A percentile compares a stretch with the other conserved stretches of the same genome.
These are phyloP conservation scores for Achaetomiella virescens DNA, from an alignment of 495 filamentous ascomycete species.

Conservation along the genomic window DNA sequence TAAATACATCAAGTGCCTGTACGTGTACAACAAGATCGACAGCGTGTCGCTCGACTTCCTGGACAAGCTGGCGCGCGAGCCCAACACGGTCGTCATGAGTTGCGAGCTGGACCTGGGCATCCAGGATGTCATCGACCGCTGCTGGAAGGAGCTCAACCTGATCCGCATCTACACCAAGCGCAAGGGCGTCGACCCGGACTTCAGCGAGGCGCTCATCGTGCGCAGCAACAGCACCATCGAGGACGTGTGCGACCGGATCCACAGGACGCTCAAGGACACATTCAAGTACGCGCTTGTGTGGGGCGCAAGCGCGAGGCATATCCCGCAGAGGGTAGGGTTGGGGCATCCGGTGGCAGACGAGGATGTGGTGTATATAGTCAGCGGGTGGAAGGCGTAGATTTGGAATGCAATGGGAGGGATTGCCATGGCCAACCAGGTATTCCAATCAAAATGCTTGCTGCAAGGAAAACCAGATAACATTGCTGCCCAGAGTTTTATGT, in stretches of 20 bases:
- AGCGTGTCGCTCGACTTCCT: conserved; percentile 88
- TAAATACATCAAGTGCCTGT: conserved; percentile 93
- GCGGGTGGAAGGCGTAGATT: conserved; percentile 55
- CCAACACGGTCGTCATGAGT: conserved; percentile 92
- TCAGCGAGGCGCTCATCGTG: conserved; percentile 90
- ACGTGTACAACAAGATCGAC: conserved; percentile 99
- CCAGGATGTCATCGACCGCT: conserved; percentile 87
- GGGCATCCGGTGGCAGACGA: conserved; percentile 84
- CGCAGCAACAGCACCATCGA: conserved; percentile 81
- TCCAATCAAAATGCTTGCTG: neutral
- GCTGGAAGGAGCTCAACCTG: conserved; percentile 89
- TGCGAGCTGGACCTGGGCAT: conserved; percentile 98
- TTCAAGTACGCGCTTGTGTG: conserved; percentile 99
- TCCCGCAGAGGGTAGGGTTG: conserved; percentile 89
- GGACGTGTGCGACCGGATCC: conserved; percentile 94
- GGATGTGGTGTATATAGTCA: conserved; percentile 97
- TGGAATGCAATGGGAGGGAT: neutral
- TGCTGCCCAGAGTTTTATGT: neutral
- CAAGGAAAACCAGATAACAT: neutral
- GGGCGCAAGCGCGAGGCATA: conserved; percentile 91
- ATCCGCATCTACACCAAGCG: conserved; percentile 96
- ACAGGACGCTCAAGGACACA: conserved; percentile 91
- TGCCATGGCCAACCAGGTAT: neutral
- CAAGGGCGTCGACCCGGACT: conserved; percentile 88
- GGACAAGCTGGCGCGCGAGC: conserved; percentile 84